Conservation (phyloP, 1,284 basidiomycete species). For the Phlebopus sp. region DNA sequence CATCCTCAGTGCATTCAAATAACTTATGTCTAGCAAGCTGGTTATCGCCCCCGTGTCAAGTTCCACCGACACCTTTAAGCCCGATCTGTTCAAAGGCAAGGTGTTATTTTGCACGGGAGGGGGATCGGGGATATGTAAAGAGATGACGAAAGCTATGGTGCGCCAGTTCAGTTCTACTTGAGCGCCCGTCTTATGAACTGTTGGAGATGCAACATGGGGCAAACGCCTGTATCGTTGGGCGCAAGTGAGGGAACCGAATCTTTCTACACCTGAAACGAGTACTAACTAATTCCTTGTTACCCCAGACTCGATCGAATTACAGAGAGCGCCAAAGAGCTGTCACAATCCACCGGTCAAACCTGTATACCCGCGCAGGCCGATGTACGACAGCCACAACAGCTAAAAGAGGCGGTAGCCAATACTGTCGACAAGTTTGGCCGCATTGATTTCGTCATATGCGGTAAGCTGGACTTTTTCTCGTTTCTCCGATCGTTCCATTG, state of each 20-base stretch:
- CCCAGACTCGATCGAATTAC: slow-evolving; percentile 73
- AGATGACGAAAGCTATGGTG: slow-evolving; percentile 81
- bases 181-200: slow-evolving; percentile 1
- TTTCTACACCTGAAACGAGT: not conserved
- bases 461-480: slow-evolving; percentile 37
- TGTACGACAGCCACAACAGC: slow-evolving; percentile 73
- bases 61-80: slow-evolving; percentile 68
- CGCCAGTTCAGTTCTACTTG: slow-evolving; percentile 24
- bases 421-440: slow-evolving; percentile 78
- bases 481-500: not conserved
- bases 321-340: slow-evolving; percentile 70
- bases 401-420: slow-evolving; percentile 75
- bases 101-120: slow-evolving; percentile 93
- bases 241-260: slow-evolving; percentile 60
- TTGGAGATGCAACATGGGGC: slow-evolving; percentile 83
- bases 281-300: not conserved
- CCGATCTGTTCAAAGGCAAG: slow-evolving; percentile 86
- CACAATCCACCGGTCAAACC: slow-evolving; percentile 61
- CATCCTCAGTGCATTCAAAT: too few species aligned
- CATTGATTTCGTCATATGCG: slow-evolving; percentile 95
- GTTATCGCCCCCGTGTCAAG: slow-evolving; percentile 42
- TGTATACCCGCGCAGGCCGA: slow-evolving; percentile 83
- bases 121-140: slow-evolving; percentile 89
- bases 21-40: slow-evolving; percentile 17
- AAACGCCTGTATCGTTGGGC: slow-evolving; percentile 78